Base-by-base conservation (phyloP, 768 basidiomycete species). In the Rhizopogon vulgaris region DNA sequence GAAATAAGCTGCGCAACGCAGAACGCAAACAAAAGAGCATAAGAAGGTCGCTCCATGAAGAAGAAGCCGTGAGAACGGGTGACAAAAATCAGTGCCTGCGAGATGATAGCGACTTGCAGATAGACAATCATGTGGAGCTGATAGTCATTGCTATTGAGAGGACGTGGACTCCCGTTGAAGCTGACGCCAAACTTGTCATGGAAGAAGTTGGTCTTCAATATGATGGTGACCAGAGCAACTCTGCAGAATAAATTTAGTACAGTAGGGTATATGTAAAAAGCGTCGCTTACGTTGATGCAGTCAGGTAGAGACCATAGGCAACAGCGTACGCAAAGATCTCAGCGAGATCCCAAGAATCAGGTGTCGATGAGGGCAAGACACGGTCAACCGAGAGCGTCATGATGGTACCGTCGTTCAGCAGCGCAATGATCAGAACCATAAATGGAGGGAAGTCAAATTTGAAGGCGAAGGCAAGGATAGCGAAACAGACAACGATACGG, bases 391-490 rank as follows among this genome's bases (percentile, higher is more conserved):
- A 91, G 52, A 97, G 79, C 6, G 95, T 98, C 94, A 98, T 96
- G 79, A 98, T 97, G 56, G 95, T 97, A 67, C 95, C 95, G 67
- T 98, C 95, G 71, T 98, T 98, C 60, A 96, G 76, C 36, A 97
- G 79, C 53, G 95, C 95, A 59, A 98, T 94, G 70, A 97, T 91
- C 69, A 98, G 87, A 60, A 98, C 84, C 95, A 97, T 98, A 83
- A 98, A 98, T 11, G 95, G 93, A 59, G 95, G 95, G 92, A 98
- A 98, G 71, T 96, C 89, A 73, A 95, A 94, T 77, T 86, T 83
- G 85, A 94, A 98, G 34, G 85, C 86, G 70, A 97, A 97, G 40
- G 91, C 90, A 67, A 98, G 78, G 74, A 96, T 85, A 56, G 93
- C 84, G 73, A 98, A 97, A 73, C 90, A 95, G 60, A 96, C 90